phyloP scores from a whole-genome alignment of 768 basidiomycete species.

The Xerocomellus chrysenteron region DNA sequence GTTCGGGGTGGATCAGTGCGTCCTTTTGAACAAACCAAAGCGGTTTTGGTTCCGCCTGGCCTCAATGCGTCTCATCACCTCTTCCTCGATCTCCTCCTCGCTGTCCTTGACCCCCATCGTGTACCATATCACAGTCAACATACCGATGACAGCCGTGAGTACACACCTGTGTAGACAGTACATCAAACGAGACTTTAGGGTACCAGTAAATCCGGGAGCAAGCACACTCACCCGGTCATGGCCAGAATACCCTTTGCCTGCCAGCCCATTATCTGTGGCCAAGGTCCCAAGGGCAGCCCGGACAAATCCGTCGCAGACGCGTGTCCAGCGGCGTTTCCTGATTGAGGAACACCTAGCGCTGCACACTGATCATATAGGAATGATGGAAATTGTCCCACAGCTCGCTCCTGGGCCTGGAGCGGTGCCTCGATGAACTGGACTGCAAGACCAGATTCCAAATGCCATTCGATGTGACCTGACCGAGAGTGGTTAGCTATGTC shows the following conservation, averaged over 20 bases:
- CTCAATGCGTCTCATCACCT: conserved; percentile 55
- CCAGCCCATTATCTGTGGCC: conserved; percentile 71
- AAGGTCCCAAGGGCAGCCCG: conserved; percentile 69
- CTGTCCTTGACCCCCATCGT: conserved; percentile 67
- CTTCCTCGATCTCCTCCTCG: conserved; percentile 80
- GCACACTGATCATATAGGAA: conserved; percentile 71
- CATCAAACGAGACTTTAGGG: conserved; percentile 2
- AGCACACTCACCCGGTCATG: conserved; percentile 60
- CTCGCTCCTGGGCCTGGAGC: conserved; percentile 56
- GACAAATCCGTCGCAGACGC: conserved; percentile 65
- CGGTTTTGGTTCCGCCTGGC: conserved; percentile 53
- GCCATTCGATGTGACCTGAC: conserved; percentile 83
- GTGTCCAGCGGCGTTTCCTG: conserved; percentile 89
- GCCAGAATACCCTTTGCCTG: conserved; percentile 70
- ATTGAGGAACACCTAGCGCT: conserved; percentile 51
- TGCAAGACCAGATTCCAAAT: conserved; percentile 81
- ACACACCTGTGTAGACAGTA: conserved; percentile 58
- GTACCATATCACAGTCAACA: conserved; percentile 86
- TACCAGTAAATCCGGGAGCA: not conserved
- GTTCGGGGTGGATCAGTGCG: not conserved
- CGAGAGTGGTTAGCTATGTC: not conserved
- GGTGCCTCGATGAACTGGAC: conserved; percentile 85
- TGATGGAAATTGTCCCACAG: conserved; percentile 49
- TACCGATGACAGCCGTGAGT: conserved; percentile 79
- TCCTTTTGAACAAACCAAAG: conserved; percentile 37